phyloP scores from a whole-genome alignment of 176 grass and related monocot species.

The Aegilops umbellulata region DNA sequence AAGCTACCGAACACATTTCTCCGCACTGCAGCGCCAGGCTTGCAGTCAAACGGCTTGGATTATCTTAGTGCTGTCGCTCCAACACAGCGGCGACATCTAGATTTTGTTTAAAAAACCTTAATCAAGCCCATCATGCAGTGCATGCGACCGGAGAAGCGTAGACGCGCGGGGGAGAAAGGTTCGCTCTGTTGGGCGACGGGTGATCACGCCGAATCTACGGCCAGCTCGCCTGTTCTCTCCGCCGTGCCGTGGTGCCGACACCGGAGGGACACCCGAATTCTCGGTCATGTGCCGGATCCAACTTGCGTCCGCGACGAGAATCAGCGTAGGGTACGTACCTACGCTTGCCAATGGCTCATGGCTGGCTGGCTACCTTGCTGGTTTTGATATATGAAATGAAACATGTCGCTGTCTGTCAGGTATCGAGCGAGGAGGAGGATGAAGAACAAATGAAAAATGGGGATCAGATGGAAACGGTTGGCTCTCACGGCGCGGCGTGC shows the following conservation, averaged over 20 bases:
- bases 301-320: not conserved
- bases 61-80: not conserved
- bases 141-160: not conserved
- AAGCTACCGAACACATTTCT: not conserved
- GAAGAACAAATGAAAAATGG: too few species aligned
- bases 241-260: slow-evolving; percentile 3
- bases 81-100: not conserved
- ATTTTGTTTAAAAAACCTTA: not conserved
- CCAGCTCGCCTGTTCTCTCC: slow-evolving; percentile 32
- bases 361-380: not conserved
- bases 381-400: not conserved
- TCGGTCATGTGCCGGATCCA: slow-evolving; percentile 32
- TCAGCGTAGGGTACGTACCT: not conserved
- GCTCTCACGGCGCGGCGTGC: slow-evolving; percentile 2
- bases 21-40: slow-evolving; percentile 18
- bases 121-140: not conserved
- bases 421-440: not conserved
- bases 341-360: not conserved
- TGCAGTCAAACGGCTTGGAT: slow-evolving; percentile 25
- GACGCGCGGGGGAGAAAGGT: slow-evolving; percentile 23
- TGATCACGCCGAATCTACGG: slow-evolving; percentile 34
- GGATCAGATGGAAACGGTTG: not conserved
- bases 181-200: not conserved
- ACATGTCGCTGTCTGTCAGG: not conserved
- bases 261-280: slow-evolving; percentile 19